Conservation (phyloP, 805 yeast species). For the Sugiyamaella lignohabitans region DNA sequence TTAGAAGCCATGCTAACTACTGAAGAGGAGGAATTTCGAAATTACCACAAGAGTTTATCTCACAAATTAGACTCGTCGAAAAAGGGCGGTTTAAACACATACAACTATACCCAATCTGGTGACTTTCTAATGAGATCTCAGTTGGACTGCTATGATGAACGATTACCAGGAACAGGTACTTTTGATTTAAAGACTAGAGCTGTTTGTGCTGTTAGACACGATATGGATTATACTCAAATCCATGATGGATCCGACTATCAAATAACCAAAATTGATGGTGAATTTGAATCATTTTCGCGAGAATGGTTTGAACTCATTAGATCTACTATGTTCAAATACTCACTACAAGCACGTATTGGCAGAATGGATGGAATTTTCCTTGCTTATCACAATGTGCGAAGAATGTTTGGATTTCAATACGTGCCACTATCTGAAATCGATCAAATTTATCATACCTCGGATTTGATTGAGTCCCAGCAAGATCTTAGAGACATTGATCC, state of each 20-base stretch:
- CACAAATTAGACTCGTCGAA: constrained; percentile 10
- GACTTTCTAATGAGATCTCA: constrained; percentile 82
- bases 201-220: constrained; percentile 77
- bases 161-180: constrained; percentile 84
- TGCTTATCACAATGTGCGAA: constrained; percentile 78
- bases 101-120: constrained; percentile 68
- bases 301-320: constrained; percentile 71
- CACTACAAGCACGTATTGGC: constrained; percentile 89
- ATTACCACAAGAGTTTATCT: constrained; percentile 27
- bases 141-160: constrained; percentile 69
- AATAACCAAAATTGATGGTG: constrained; percentile 54
- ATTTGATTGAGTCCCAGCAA: constrained; percentile 7
- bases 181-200: constrained; percentile 93
- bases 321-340: constrained; percentile 74
- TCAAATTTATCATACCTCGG: constrained; percentile 41
- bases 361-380: constrained; percentile 94
- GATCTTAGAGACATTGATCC: background rate
- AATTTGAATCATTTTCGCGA: constrained; percentile 71
- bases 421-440: constrained; percentile 72
- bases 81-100: constrained; percentile 31
- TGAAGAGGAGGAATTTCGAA: constrained; percentile 45
- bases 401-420: constrained; percentile 87
- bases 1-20: constrained; percentile 71
- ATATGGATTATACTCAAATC: constrained; percentile 54
- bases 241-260: constrained; percentile 60